These are phyloP conservation scores for Xylariaceae sp. DNA, from an alignment of 2,329 filamentous ascomycete genomes.

Conservation along the genomic window DNA sequence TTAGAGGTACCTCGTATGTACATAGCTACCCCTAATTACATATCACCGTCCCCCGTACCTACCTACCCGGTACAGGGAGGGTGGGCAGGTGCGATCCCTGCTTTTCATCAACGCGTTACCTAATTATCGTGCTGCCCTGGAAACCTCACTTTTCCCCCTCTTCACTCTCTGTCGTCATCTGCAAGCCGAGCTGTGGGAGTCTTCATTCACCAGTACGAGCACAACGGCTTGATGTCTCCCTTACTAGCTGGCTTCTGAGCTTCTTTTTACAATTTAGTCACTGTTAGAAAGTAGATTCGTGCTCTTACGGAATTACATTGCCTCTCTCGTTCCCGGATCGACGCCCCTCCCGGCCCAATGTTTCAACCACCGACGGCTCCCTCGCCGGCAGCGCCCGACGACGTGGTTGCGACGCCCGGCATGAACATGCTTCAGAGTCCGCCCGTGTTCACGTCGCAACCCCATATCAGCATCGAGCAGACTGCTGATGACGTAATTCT, in stretches of 20 bases:
- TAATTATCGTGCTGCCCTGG: neutral
- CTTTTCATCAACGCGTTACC: neutral
- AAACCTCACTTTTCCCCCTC: neutral
- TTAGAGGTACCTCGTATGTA: neutral
- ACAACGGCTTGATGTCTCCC: neutral
- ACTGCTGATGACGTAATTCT: slow-evolving; percentile 32
- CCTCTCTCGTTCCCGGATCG: neutral
- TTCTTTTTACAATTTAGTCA: neutral
- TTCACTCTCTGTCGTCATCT: neutral
- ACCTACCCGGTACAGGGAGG: neutral
- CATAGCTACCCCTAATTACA: neutral
- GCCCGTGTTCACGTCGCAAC: slow-evolving; percentile 33
- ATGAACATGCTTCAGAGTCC: slow-evolving; percentile 23
- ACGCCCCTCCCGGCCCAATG: slow-evolving; percentile 14
- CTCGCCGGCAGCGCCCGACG: slow-evolving; percentile 9
- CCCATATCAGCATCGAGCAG: slow-evolving; percentile 36
- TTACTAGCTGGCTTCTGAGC: neutral
- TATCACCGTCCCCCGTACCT: neutral
- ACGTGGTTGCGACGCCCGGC: slow-evolving; percentile 4
- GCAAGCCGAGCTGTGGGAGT: neutral
- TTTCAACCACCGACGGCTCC: slow-evolving; percentile 21
- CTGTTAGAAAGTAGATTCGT: neutral
- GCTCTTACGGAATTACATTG: neutral
- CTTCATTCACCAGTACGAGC: neutral
- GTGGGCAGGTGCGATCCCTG: no score